phyloP scores from a whole-genome alignment of 2,329 filamentous ascomycete species.

The Beauveria scarabaeidicola region DNA sequence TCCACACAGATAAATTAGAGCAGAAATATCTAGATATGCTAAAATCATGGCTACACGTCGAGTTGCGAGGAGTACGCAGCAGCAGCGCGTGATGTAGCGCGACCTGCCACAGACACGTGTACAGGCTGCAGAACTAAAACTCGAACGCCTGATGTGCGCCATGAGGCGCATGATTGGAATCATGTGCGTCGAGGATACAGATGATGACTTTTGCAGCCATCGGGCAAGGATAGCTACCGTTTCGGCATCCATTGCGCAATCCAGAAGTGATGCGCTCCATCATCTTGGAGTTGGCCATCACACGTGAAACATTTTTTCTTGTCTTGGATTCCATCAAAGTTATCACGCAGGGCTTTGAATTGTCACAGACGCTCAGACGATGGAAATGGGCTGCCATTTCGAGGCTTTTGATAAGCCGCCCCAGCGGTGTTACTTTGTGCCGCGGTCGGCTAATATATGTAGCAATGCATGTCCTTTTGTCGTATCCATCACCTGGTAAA shows the following conservation, averaged over 20 bases:
- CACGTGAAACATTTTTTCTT: too few species aligned
- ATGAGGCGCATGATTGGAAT: not conserved
- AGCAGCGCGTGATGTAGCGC: not conserved
- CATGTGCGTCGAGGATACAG: not conserved
- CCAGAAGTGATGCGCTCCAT: not conserved
- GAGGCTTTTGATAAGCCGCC: not conserved
- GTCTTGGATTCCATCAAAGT: too few species aligned
- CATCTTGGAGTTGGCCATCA: too few species aligned
- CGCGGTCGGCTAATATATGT: not conserved
- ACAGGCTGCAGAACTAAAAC: not conserved
- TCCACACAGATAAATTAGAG: too few species aligned
- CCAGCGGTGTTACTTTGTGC: not conserved
- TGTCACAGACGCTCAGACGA: too few species aligned
- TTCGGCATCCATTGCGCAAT: not conserved
- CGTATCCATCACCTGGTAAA: not conserved
- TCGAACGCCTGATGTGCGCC: not conserved
- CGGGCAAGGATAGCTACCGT: not conserved
- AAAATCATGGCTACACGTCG: too few species aligned
- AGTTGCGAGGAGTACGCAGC: not conserved
- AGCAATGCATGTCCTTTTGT: not conserved
- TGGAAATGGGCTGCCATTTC: not conserved
- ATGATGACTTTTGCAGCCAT: not conserved
- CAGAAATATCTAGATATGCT: not conserved
- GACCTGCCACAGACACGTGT: not conserved
- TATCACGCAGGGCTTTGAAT: too few species aligned